Evolutionary conservation across 306 rosid genomes (phyloP), one percentile per base, ranked within the genome.

Genomic region (barrel medic (Medicago truncatula)): DNA sequence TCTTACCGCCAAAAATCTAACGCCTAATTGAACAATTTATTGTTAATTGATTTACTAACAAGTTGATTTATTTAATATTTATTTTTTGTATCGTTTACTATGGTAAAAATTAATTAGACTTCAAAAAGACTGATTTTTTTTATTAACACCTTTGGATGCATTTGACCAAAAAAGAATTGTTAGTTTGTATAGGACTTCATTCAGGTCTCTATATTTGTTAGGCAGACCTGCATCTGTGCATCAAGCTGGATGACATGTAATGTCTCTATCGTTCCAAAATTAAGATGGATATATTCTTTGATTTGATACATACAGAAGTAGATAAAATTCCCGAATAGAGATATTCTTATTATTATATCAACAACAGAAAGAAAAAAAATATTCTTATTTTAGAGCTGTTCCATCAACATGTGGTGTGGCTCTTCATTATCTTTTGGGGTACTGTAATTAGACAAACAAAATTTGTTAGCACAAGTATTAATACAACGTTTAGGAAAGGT

Each of bases 211-310:
- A 4, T 0, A 34, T 34, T 34, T 34, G 38, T 34, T 31, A 34
- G 38, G 38, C 38, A 5, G 38, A 34, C 38, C 7, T 34, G 7
- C 38, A 67, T 13, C 8, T 7, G 0, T 34, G 7, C 38, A 67
- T 13, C 8, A 56, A 56, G 61, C 31, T 56, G 76, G 53, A 62
- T 54, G 76, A 59, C 76, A 49, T 7, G 38, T 34, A 67, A 58
- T 60, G 17, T 81, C 63, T 74, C 34, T 52, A 23, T 71, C 80
- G 56, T 53, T 40, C 67, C 59, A 52, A 82, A 82, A 60, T 60
- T 60, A 82, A 76, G 80, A 50, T 63, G 89, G 76, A 89, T 80
- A 85, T 87, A 78, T 83, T 87, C 91, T 64, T 38, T 56, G 39
- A 71, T 76, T 40, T 80, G 73, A 73, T 66, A 46, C 64, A 65